Percentiles rank a stretch among this genome's conserved stretches.
phyloP scores from a whole-genome alignment of 2,329 filamentous ascomycete genomes.

The Sclerotinia nivalis region DNA sequence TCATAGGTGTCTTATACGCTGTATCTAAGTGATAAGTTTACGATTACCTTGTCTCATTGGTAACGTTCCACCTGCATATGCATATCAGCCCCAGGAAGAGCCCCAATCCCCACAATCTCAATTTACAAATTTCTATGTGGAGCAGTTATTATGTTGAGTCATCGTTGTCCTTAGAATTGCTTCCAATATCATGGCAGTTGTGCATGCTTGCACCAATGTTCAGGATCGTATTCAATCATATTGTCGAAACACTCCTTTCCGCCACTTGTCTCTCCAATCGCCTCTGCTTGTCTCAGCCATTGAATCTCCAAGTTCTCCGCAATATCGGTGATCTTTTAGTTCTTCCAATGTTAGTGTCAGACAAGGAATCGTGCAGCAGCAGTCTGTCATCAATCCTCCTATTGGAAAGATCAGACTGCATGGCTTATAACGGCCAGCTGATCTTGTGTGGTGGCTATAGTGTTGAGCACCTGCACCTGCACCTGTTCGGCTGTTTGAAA shows the following conservation, averaged over 20 bases:
- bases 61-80: neutral
- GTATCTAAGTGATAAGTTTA: neutral
- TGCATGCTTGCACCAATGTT: conserved; percentile 18
- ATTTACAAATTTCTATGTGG: neutral
- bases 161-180: conserved; percentile 10
- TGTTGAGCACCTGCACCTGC: neutral
- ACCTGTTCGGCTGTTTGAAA: too few species aligned
- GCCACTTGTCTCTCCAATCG: conserved; percentile 8
- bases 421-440: neutral
- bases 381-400: neutral
- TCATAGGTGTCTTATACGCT: neutral
- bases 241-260: conserved; percentile 9
- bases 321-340: conserved; percentile 2
- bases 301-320: neutral
- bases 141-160: conserved; percentile 5
- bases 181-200: conserved; percentile 20
- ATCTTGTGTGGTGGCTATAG: neutral
- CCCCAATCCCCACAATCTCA: neutral
- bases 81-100: neutral
- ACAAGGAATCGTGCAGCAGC: neutral
- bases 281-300: conserved; percentile 17
- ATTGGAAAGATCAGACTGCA: neutral
- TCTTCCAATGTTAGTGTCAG: neutral
- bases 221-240: conserved; percentile 15
- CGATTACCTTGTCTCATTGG: neutral